A percentile compares a stretch with the other conserved stretches of the same genome.
Evolutionary conservation across 768 basidiomycete species (phyloP).

Genomic region (Suillus hirtellus): DNA sequence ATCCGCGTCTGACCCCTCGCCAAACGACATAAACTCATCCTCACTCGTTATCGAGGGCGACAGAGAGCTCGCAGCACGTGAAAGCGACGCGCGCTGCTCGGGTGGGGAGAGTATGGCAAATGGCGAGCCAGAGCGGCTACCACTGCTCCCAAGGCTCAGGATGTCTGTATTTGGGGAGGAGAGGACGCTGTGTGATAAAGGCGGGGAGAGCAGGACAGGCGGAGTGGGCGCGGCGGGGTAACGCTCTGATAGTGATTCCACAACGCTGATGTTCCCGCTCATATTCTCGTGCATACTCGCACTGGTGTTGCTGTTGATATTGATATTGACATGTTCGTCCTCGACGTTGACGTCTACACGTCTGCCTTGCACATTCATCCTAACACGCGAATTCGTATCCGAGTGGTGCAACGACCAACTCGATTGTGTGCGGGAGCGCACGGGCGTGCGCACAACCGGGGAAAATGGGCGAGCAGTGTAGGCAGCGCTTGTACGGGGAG

Average conservation of each 20-base stretch:
- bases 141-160: constrained; percentile 5
- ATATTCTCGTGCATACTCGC: background rate
- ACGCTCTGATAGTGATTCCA: constrained; percentile 33
- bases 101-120: background rate
- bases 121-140: background rate
- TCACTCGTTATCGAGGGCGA: background rate
- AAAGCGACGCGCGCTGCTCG: background rate
- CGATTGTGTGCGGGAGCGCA: constrained; percentile 1
- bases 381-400: background rate
- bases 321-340: background rate
- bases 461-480: constrained; percentile 32
- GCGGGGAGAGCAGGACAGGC: constrained; percentile 28
- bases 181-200: constrained; percentile 21
- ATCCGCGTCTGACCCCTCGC: background rate
- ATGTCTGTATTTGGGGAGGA: background rate
- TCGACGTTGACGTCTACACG: constrained; percentile 1
- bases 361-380: background rate
- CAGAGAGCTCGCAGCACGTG: background rate
- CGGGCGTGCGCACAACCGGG: constrained; percentile 21
- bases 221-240: constrained; percentile 32
- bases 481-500: constrained; percentile 30
- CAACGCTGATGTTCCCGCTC: constrained; percentile 10
- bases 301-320: background rate
- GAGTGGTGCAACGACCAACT: background rate
- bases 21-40: constrained; percentile 6